A percentile compares a stretch with the other conserved stretches of the same genome.
phyloP scores from a whole-genome alignment of 2,329 filamentous ascomycete genomes.

The Rutstroemia sp. region DNA sequence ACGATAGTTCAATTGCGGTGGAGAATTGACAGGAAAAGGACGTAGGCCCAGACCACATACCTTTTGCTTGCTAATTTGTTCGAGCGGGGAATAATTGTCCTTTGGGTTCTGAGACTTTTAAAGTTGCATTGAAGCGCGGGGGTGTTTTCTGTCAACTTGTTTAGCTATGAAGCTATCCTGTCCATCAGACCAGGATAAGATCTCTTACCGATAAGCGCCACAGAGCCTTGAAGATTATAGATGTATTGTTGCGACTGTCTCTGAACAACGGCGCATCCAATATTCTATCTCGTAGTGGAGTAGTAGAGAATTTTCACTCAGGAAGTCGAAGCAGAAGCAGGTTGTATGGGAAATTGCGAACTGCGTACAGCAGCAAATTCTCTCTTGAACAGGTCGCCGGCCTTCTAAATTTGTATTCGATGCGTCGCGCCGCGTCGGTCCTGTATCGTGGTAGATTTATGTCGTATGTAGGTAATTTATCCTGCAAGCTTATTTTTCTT shows the following conservation, averaged over 20 bases:
- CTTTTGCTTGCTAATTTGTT: conserved; percentile 9
- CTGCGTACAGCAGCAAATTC: background rate
- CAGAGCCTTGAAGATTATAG: background rate
- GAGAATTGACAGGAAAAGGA: conserved; percentile 8
- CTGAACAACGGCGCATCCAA: too few relatives aligned
- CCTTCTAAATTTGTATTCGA: conserved; percentile 5
- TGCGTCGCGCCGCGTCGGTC: background rate
- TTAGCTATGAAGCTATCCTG: conserved; percentile 12
- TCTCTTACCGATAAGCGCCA: background rate
- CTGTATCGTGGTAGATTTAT: background rate
- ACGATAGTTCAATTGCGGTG: conserved; percentile 7
- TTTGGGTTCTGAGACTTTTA: conserved; percentile 1
- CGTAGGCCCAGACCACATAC: conserved; percentile 16
- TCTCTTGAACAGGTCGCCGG: conserved; percentile 3
- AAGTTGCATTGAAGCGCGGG: background rate
- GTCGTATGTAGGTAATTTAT: conserved; percentile 8
- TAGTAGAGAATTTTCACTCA: too few relatives aligned
- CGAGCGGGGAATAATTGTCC: background rate
- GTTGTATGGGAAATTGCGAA: too few relatives aligned
- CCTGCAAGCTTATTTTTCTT: conserved; percentile 1
- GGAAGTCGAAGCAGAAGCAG: too few relatives aligned
- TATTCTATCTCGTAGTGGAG: too few relatives aligned
- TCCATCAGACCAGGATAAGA: background rate
- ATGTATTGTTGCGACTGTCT: background rate
- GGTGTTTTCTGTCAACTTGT: conserved; percentile 13